Percentiles rank a stretch among this genome's conserved stretches.
phyloP scores from a whole-genome alignment of 805 yeast species.

The Peterozyma toletana region DNA sequence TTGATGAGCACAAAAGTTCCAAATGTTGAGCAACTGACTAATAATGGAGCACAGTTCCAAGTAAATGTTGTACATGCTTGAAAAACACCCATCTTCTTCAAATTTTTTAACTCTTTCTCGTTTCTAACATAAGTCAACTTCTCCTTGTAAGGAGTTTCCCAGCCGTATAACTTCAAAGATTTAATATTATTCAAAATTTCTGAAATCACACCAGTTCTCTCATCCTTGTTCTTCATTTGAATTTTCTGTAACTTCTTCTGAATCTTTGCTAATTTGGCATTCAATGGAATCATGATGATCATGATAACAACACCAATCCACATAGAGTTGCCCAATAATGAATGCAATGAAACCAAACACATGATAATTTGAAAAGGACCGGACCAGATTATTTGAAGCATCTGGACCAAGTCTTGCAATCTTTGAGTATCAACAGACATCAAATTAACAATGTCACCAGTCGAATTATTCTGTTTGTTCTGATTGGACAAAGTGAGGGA shows the following conservation, averaged over 20 bases:
- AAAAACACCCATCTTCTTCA: slow-evolving; percentile 66
- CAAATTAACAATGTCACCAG: slow-evolving; percentile 90
- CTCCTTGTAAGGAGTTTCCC: slow-evolving; percentile 84
- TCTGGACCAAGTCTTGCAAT: slow-evolving; percentile 74
- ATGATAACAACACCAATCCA: slow-evolving; percentile 90
- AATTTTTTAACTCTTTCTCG: slow-evolving; percentile 72
- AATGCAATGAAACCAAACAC: slow-evolving; percentile 68
- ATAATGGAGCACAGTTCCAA: slow-evolving; percentile 81
- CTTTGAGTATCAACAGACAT: slow-evolving; percentile 94
- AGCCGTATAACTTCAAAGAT: slow-evolving; percentile 87
- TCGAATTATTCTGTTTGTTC: slow-evolving; percentile 60
- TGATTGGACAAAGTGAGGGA: slow-evolving; percentile 65
- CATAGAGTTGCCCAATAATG: slow-evolving; percentile 80
- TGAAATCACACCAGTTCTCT: slow-evolving; percentile 80
- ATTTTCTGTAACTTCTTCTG: slow-evolving; percentile 70
- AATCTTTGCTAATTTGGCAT: slow-evolving; percentile 57
- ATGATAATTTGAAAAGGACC: slow-evolving; percentile 84
- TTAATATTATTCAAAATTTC: slow-evolving; percentile 89
- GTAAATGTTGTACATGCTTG: slow-evolving; percentile 67
- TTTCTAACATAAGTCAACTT: slow-evolving; percentile 80
- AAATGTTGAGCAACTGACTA: slow-evolving; percentile 87
- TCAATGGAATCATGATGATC: slow-evolving; percentile 72
- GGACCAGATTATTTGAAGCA: slow-evolving; percentile 79
- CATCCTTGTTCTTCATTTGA: slow-evolving; percentile 89
- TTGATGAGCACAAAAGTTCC: slow-evolving; percentile 64